These are phyloP conservation scores for Papiliotrema laurentii DNA, from an alignment of 1,284 basidiomycete species.

Conservation along the genomic window DNA sequence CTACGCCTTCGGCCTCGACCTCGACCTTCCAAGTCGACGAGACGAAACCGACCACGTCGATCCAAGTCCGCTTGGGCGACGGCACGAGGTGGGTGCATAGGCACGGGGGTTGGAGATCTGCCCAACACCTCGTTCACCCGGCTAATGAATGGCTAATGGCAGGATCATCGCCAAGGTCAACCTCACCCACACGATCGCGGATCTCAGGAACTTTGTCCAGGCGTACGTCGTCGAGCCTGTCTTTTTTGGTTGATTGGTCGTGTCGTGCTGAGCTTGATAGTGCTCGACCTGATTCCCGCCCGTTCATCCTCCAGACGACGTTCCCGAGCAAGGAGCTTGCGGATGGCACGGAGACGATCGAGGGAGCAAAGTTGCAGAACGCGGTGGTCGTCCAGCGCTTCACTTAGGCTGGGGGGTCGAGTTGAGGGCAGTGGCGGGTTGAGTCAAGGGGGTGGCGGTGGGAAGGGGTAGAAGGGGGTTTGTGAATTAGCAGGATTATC, in stretches of 20 bases:
- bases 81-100: slow-evolving; percentile 67
- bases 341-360: slow-evolving; percentile 64
- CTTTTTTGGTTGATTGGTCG: background rate
- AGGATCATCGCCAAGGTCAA: slow-evolving; percentile 88
- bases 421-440: no score
- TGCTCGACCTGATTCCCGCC: slow-evolving; percentile 62
- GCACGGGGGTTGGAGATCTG: background rate
- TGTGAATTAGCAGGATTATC: no score
- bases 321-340: slow-evolving; percentile 76
- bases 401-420: slow-evolving; percentile 12
- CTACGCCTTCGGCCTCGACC: slow-evolving; percentile 48
- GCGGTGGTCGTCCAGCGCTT: slow-evolving; percentile 81
- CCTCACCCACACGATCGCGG: slow-evolving; percentile 79
- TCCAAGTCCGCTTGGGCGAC: slow-evolving; percentile 88
- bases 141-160: no score
- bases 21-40: slow-evolving; percentile 73
- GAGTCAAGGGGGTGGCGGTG: no score
- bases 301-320: slow-evolving; percentile 75
- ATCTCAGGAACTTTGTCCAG: slow-evolving; percentile 82
- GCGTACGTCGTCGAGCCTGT: slow-evolving; percentile 63
- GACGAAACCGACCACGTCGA: slow-evolving; percentile 72
- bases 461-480: no score
- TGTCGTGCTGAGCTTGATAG: background rate
- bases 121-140: no score
- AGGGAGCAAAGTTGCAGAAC: slow-evolving; percentile 69